phyloP scores from a whole-genome alignment of 129 eudicot genomes.

The Escallonia rubra region DNA sequence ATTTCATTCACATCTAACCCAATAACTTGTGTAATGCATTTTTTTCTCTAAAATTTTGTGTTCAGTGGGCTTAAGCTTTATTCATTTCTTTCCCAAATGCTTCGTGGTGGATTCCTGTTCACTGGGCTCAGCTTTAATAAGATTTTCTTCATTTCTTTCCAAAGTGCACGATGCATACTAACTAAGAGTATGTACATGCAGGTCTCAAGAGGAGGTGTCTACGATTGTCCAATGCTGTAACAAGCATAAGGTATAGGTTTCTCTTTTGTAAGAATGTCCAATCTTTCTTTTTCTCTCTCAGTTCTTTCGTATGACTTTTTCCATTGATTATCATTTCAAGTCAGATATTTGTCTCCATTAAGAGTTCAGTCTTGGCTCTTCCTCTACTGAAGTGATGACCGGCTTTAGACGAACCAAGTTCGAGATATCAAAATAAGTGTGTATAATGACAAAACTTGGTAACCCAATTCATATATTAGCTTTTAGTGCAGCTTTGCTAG shows the following conservation, averaged over 20 bases:
- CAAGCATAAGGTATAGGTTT: conserved; percentile 55
- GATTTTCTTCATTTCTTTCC: neutral
- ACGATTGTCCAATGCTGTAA: conserved; percentile 74
- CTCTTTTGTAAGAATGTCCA: conserved; percentile 1
- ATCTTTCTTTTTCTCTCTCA: neutral
- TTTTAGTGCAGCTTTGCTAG: too few relatives aligned
- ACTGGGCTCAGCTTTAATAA: too few relatives aligned
- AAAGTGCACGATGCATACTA: neutral
- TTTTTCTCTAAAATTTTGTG: too few relatives aligned
- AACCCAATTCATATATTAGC: too few relatives aligned
- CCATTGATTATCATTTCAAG: neutral
- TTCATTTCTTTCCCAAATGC: too few relatives aligned
- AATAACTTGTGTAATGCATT: too few relatives aligned
- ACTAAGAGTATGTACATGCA: conserved; percentile 30
- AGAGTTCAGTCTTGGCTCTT: neutral
- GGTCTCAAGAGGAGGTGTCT: conserved; percentile 89
- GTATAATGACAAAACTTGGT: too few relatives aligned
- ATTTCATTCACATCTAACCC: too few relatives aligned
- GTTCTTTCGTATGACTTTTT: conserved; percentile 5
- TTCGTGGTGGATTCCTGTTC: too few relatives aligned
- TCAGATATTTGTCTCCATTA: neutral
- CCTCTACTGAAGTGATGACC: neutral
- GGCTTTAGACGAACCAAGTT: neutral
- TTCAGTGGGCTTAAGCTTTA: too few relatives aligned
- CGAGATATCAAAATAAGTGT: too few relatives aligned